Evolutionary conservation across 441 rosid genomes (phyloP).

Genomic region (Erysimum pusillum): DNA sequence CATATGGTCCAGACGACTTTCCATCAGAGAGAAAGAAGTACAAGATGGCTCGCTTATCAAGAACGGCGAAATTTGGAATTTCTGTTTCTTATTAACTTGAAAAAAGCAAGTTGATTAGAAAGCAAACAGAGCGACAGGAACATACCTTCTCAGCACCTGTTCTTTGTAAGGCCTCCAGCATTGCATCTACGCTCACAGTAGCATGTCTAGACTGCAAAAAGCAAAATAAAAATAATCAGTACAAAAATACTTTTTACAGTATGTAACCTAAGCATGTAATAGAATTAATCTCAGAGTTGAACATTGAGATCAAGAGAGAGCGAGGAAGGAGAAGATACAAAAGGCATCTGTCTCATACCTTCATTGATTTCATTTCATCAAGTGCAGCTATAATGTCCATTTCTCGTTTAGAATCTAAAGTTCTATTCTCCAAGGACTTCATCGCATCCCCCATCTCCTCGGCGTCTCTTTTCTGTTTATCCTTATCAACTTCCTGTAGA

Average conservation of each 20-base stretch:
- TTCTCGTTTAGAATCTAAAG: slow-evolving; percentile 88
- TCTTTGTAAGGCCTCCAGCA: slow-evolving; percentile 85
- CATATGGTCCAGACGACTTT: slow-evolving; percentile 20
- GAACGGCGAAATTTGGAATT: background rate
- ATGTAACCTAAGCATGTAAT: background rate
- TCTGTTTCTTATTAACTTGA: slow-evolving; percentile 2
- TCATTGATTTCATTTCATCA: slow-evolving; percentile 94
- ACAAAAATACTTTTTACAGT: background rate
- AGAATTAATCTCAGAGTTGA: background rate
- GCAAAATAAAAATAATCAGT: slow-evolving; percentile 20
- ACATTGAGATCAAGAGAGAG: slow-evolving; percentile 17
- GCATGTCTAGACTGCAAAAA: slow-evolving; percentile 80
- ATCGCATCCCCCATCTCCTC: slow-evolving; percentile 96
- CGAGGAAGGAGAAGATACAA: background rate
- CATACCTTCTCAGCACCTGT: slow-evolving; percentile 69
- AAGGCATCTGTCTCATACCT: slow-evolving; percentile 50
- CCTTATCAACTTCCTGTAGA: slow-evolving; percentile 61
- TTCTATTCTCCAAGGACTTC: slow-evolving; percentile 88
- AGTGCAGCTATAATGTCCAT: slow-evolving; percentile 93
- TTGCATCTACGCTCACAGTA: slow-evolving; percentile 78
- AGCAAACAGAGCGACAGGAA: slow-evolving; percentile 28
- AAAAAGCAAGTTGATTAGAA: background rate
- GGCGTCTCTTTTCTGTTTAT: slow-evolving; percentile 64
- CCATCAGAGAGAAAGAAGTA: background rate
- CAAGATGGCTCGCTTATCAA: slow-evolving; percentile 4